Conservation (phyloP, 2,329 filamentous ascomycete species). For the Arthrinium puccinioides region DNA sequence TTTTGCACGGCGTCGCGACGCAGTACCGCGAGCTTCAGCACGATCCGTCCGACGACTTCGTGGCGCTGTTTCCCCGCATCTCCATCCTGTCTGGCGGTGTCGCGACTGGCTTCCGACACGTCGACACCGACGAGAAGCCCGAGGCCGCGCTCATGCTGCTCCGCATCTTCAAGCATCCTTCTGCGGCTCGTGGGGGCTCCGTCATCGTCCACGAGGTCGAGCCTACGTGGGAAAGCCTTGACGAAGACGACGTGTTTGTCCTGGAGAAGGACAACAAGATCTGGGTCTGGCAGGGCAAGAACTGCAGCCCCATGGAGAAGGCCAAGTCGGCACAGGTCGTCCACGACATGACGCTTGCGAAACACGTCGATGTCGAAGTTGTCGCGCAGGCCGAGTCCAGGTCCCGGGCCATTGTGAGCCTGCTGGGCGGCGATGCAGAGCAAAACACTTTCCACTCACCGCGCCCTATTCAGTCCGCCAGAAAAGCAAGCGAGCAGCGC, state of each 20-base stretch:
- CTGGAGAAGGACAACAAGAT: slow-evolving; percentile 57
- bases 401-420: slow-evolving; percentile 44
- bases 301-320: slow-evolving; percentile 62
- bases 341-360: slow-evolving; percentile 55
- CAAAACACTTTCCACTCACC: slow-evolving; percentile 28
- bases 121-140: slow-evolving; percentile 38
- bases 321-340: slow-evolving; percentile 61
- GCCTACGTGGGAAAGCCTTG: slow-evolving; percentile 53
- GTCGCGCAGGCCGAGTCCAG: slow-evolving; percentile 53
- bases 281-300: slow-evolving; percentile 62
- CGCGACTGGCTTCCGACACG: slow-evolving; percentile 54
- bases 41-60: slow-evolving; percentile 51
- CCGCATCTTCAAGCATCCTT: slow-evolving; percentile 55
- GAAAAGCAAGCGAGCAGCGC: slow-evolving; percentile 12
- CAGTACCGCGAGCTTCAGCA: slow-evolving; percentile 60
- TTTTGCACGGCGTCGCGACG: slow-evolving; percentile 51
- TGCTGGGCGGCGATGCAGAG: slow-evolving; percentile 37
- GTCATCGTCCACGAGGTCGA: slow-evolving; percentile 58
- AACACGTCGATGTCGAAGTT: slow-evolving; percentile 59
- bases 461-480: slow-evolving; percentile 30
- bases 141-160: slow-evolving; percentile 45
- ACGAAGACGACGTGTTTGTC: slow-evolving; percentile 60
- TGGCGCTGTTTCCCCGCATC: slow-evolving; percentile 52
- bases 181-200: slow-evolving; percentile 34
- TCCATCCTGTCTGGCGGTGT: slow-evolving; percentile 56